Percentiles rank a stretch among this genome's conserved stretches.
phyloP scores from a whole-genome alignment of 768 basidiomycete genomes.

The Exidia glandulosa region DNA sequence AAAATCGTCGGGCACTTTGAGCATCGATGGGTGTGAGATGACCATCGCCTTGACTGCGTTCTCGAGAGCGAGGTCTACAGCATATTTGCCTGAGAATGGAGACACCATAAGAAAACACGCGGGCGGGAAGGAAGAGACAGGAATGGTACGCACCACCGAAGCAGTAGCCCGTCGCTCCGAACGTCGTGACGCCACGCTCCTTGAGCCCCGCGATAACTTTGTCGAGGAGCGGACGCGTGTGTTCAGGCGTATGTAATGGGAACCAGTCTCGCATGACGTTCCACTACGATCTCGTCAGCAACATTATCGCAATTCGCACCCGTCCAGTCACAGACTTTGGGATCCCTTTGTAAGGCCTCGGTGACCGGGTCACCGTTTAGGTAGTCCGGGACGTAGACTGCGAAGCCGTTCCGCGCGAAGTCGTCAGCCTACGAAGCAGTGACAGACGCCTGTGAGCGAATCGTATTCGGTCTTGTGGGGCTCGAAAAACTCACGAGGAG shows the following conservation, averaged over 20 bases:
- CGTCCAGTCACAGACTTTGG: neutral
- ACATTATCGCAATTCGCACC: neutral
- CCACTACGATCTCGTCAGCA: constrained; percentile 16
- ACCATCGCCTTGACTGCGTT: constrained; percentile 36
- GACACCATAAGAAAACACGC: neutral
- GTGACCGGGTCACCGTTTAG: constrained; percentile 27
- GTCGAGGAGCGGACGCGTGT: constrained; percentile 40
- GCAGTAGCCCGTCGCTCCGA: constrained; percentile 40
- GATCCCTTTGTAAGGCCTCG: constrained; percentile 10
- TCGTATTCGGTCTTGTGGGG: too few relatives aligned
- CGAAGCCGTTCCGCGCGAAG: constrained; percentile 31
- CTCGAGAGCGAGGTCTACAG: constrained; percentile 53
- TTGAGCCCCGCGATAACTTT: constrained; percentile 48
- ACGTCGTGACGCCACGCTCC: constrained; percentile 41
- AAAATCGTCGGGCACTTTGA: constrained; percentile 48
- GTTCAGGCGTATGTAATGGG: constrained; percentile 24
- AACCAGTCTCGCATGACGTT: constrained; percentile 33
- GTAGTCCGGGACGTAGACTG: constrained; percentile 25
- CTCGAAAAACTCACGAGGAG: constrained; percentile 14
- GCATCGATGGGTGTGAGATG: constrained; percentile 50
- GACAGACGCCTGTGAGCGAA: too few relatives aligned
- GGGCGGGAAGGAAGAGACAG: neutral
- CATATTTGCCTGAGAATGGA: constrained; percentile 43
- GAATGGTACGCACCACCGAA: neutral
- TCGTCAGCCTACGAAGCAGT: constrained; percentile 37